Conservation (phyloP, 345 rosid genomes). For the Cardamine resedifolia region DNA sequence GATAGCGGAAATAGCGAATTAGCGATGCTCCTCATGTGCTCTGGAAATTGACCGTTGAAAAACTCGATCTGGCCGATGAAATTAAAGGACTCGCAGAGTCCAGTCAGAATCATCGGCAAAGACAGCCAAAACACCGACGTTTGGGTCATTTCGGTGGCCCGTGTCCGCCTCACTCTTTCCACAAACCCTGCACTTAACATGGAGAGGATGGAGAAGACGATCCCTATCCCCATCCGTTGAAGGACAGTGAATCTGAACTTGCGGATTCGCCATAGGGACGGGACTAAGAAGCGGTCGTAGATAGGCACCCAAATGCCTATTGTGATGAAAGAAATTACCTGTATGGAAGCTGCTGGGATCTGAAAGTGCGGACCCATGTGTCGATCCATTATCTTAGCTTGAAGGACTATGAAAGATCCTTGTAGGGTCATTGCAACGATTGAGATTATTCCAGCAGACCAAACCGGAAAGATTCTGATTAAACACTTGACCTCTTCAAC, state of each 20-base stretch:
- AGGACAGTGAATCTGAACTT: slow-evolving; percentile 55
- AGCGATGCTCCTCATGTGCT: slow-evolving; percentile 61
- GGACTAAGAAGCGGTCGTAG: slow-evolving; percentile 57
- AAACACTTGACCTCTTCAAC: slow-evolving; percentile 74
- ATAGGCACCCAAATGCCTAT: slow-evolving; percentile 61
- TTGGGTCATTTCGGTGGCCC: slow-evolving; percentile 16
- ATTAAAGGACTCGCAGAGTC: slow-evolving; percentile 56
- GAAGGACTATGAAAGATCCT: slow-evolving; percentile 47
- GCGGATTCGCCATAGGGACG: slow-evolving; percentile 39
- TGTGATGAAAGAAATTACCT: slow-evolving; percentile 48
- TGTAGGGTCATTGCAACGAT: slow-evolving; percentile 47
- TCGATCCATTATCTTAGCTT: slow-evolving; percentile 59
- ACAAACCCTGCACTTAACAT: slow-evolving; percentile 52
- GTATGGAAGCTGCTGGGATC: slow-evolving; percentile 54
- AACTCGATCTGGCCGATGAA: slow-evolving; percentile 61
- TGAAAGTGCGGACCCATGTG: slow-evolving; percentile 58
- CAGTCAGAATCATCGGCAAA: slow-evolving; percentile 51
- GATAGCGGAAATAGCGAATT: slow-evolving; percentile 51
- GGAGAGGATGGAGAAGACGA: slow-evolving; percentile 44
- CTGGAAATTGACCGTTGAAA: slow-evolving; percentile 60
- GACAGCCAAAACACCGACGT: slow-evolving; percentile 53
- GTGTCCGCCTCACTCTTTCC: slow-evolving; percentile 50
- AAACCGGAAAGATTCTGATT: slow-evolving; percentile 50
- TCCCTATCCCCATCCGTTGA: slow-evolving; percentile 59
- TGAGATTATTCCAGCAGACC: slow-evolving; percentile 54